phyloP scores from a whole-genome alignment of 257 asterid genomes.

The Nicotiana attenuata region DNA sequence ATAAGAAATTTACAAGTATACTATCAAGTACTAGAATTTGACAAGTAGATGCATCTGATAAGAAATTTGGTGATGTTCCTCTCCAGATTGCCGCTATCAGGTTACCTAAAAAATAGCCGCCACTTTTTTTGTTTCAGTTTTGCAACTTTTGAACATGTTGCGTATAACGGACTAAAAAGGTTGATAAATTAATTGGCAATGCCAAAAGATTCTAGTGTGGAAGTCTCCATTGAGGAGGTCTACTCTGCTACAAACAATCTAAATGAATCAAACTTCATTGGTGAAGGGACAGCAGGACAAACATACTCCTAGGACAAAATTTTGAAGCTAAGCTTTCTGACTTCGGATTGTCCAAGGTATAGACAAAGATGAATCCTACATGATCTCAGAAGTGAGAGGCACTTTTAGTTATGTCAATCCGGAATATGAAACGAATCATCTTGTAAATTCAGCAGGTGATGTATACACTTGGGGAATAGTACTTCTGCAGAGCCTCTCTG shows the following conservation, averaged over 20 bases:
- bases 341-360: slow-evolving; percentile 31
- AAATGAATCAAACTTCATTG: slow-evolving; percentile 13
- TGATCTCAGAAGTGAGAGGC: slow-evolving; percentile 30
- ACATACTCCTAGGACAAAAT: slow-evolving; percentile 4
- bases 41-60: background rate
- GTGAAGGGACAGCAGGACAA: slow-evolving; percentile 12
- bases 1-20: too few species aligned
- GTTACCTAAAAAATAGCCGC: background rate
- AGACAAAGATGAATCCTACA: slow-evolving; percentile 15
- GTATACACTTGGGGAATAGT: slow-evolving; percentile 75
- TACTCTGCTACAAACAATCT: slow-evolving; percentile 20
- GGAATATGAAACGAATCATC: slow-evolving; percentile 63
- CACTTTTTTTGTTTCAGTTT: background rate
- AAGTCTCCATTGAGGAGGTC: slow-evolving; percentile 15
- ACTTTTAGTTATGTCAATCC: slow-evolving; percentile 83
- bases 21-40: too few species aligned
- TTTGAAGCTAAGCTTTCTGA: slow-evolving; percentile 30
- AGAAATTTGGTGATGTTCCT: slow-evolving; percentile 9
- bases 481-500: slow-evolving; percentile 63
- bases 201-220: slow-evolving; percentile 1
- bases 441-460: slow-evolving; percentile 59
- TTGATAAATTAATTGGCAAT: background rate
- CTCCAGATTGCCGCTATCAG: background rate
- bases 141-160: background rate
- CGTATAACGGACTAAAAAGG: background rate